A percentile compares a stretch with the other conserved stretches of the same genome.
phyloP scores from a whole-genome alignment of 441 rosid genomes.

The Lepidium campestre region DNA sequence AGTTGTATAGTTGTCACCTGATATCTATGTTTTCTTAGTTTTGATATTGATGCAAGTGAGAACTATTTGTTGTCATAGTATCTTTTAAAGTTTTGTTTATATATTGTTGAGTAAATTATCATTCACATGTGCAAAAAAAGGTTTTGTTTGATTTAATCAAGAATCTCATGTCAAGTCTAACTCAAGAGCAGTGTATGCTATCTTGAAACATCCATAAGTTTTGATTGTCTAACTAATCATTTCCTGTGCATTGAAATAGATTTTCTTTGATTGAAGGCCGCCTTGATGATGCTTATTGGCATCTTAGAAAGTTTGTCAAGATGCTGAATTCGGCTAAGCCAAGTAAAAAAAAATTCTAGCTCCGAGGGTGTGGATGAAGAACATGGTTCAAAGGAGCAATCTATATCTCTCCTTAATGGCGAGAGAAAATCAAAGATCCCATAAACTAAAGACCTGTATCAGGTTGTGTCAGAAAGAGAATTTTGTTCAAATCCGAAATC shows the following conservation, averaged over 20 bases:
- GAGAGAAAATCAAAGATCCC: constrained; percentile 19
- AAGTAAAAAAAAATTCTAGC: constrained; percentile 22
- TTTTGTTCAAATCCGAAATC: constrained; percentile 45
- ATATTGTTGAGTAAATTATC: background rate
- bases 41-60: constrained; percentile 90
- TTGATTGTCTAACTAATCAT: background rate
- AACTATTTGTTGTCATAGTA: background rate
- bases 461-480: constrained; percentile 70
- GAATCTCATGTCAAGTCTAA: background rate
- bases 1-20: background rate
- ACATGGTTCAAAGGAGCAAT: constrained; percentile 22
- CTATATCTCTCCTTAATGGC: constrained; percentile 12
- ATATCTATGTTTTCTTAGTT: constrained; percentile 37
- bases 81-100: background rate
- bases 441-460: constrained; percentile 38
- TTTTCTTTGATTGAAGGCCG: constrained; percentile 40
- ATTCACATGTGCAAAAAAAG: background rate
- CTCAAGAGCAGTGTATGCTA: background rate
- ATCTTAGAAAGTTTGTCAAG: constrained; percentile 52
- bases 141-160: background rate
- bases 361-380: constrained; percentile 14
- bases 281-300: constrained; percentile 72
- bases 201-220: background rate
- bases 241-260: background rate
- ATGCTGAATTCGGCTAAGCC: constrained; percentile 28